Conservation (phyloP, 176 grass and related monocot genomes). For the Secale cereale region DNA sequence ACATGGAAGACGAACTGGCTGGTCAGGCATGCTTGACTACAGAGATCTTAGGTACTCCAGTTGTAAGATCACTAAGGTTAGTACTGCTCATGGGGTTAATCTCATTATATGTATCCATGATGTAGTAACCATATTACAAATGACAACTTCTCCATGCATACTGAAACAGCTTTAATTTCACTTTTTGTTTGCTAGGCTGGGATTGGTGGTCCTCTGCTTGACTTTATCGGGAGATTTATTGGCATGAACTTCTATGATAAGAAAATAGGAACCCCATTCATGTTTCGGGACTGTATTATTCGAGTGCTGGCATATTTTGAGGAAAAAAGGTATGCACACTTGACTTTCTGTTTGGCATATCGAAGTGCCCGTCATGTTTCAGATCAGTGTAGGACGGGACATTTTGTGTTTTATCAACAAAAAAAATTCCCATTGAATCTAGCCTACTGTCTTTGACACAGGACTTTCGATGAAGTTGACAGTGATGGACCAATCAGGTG, state of each 20-base stretch:
- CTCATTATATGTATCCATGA: background rate
- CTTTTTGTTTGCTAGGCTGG: conserved; percentile 18
- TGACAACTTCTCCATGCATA: background rate
- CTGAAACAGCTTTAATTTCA: background rate
- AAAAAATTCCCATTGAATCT: background rate
- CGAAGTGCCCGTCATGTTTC: background rate
- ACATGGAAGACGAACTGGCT: background rate
- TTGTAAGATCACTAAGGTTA: conserved; percentile 25
- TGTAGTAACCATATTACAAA: background rate
- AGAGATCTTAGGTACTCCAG: background rate
- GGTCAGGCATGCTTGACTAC: conserved; percentile 1
- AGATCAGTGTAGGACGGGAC: background rate
- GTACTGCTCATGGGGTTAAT: background rate
- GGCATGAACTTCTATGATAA: conserved; percentile 26
- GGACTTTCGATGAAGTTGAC: background rate
- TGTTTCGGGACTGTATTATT: background rate
- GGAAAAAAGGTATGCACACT: background rate
- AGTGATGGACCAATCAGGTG: background rate
- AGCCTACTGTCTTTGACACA: background rate
- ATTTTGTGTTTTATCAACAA: background rate
- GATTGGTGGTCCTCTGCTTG: conserved; percentile 22
- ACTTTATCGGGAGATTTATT: background rate
- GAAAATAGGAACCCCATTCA: conserved; percentile 7
- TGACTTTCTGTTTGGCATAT: background rate
- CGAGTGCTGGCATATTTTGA: background rate